Conservation (phyloP, 1,284 basidiomycete genomes). For the Kalmanozyma brasiliensis region DNA sequence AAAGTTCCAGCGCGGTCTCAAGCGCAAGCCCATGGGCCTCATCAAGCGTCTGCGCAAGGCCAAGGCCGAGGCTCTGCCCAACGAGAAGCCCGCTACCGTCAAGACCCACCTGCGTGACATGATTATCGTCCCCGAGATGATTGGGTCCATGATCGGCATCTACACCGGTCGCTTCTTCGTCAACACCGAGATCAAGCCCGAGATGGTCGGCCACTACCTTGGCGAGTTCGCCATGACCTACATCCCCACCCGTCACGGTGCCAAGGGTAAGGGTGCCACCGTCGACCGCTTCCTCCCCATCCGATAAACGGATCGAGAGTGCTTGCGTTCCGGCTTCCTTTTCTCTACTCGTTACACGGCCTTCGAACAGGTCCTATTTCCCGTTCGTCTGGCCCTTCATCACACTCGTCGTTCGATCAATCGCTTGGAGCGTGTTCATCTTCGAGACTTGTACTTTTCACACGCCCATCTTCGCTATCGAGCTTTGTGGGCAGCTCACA, state of each 20-base stretch:
- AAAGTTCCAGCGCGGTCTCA: slow-evolving; percentile 98
- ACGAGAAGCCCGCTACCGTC: slow-evolving; percentile 97
- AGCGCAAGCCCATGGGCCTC: slow-evolving; percentile 96
- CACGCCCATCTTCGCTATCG: slow-evolving; percentile 3
- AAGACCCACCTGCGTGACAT: slow-evolving; percentile 99
- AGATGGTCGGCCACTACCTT: slow-evolving; percentile 99
- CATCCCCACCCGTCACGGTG: slow-evolving; percentile 99
- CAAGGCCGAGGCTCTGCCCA: slow-evolving; percentile 97
- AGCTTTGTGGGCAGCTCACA: slow-evolving; percentile 32
- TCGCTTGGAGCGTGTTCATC: not conserved
- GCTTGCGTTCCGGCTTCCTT: not conserved
- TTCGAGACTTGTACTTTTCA: slow-evolving; percentile 26
- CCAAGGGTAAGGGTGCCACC: slow-evolving; percentile 96
- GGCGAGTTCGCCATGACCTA: slow-evolving; percentile 83
- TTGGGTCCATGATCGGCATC: slow-evolving; percentile 70
- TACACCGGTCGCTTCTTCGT: slow-evolving; percentile 88
- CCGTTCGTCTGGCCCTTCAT: slow-evolving; percentile 9
- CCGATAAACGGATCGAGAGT: slow-evolving; percentile 70
- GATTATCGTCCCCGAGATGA: slow-evolving; percentile 99
- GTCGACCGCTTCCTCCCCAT: slow-evolving; percentile 74
- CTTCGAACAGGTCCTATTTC: slow-evolving; percentile 10
- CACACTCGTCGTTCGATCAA: too few species aligned
- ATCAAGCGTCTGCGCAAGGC: slow-evolving; percentile 99
- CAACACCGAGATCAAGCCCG: slow-evolving; percentile 84
- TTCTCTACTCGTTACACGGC: slow-evolving; percentile 1